phyloP scores from a whole-genome alignment of 352 stramenopile genomes.

The Phytopythium vexans region DNA sequence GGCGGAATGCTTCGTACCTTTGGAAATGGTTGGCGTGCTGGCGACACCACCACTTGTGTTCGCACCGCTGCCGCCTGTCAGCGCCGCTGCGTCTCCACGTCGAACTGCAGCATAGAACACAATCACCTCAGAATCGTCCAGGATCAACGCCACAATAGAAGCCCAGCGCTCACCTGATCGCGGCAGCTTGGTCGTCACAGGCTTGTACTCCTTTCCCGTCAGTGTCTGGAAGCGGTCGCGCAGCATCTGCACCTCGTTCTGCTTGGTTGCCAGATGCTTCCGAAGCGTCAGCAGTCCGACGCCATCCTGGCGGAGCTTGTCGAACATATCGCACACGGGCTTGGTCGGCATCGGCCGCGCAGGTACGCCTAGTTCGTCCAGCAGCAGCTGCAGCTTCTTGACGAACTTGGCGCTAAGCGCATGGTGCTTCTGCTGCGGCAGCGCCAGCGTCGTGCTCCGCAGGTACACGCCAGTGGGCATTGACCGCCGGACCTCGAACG shows the following conservation, averaged over 20 bases:
- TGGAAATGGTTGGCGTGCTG: too few relatives aligned
- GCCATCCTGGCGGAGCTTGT: conserved; percentile 52
- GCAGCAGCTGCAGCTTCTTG: conserved; percentile 65
- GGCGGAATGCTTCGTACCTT: too few relatives aligned
- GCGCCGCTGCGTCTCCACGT: conserved; percentile 20
- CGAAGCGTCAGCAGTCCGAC: conserved; percentile 53
- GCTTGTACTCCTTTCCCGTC: conserved; percentile 49
- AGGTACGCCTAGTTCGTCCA: conserved; percentile 66
- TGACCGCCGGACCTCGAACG: conserved; percentile 52
- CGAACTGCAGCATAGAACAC: conserved; percentile 18
- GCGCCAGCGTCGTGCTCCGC: conserved; percentile 44
- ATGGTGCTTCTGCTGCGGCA: conserved; percentile 42
- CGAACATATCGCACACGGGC: conserved; percentile 54
- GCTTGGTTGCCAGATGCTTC: conserved; percentile 60
- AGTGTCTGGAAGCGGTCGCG: conserved; percentile 52
- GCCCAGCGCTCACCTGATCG: conserved; percentile 18
- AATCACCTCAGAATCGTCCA: conserved; percentile 7
- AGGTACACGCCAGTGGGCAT: conserved; percentile 53
- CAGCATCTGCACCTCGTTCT: conserved; percentile 43
- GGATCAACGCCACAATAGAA: not conserved
- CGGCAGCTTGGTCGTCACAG: conserved; percentile 32
- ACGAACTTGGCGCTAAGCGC: conserved; percentile 56
- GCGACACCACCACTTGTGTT: conserved; percentile 13
- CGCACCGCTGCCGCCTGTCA: conserved; percentile 4
- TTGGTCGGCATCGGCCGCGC: conserved; percentile 71